phyloP scores from a whole-genome alignment of 2,329 filamentous ascomycete genomes.

The Tolypocladium cylindrosporum region DNA sequence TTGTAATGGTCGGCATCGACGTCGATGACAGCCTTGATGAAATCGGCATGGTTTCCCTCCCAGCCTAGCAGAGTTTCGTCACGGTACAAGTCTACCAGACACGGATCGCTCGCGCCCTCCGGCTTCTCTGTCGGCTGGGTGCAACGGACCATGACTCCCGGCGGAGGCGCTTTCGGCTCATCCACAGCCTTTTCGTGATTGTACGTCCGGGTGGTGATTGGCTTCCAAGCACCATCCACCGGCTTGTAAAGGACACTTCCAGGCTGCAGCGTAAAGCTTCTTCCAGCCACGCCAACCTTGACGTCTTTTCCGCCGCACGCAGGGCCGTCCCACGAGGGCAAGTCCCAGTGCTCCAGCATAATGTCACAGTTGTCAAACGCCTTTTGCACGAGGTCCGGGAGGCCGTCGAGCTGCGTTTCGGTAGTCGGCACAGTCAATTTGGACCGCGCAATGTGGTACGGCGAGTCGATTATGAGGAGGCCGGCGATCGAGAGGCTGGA shows the following conservation, averaged over 20 bases:
- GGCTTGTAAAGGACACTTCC: conserved; percentile 12
- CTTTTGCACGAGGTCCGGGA: conserved; percentile 16
- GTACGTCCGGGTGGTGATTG: conserved; percentile 3
- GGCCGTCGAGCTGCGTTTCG: conserved; percentile 8
- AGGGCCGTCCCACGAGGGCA: conserved; percentile 14
- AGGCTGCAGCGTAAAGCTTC: conserved; percentile 7
- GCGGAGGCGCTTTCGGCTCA: conserved; percentile 9
- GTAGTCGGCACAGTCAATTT: conserved; percentile 6
- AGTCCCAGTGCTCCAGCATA: conserved; percentile 18
- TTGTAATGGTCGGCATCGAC: conserved; percentile 15
- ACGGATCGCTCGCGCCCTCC: conserved; percentile 4
- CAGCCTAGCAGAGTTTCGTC: conserved; percentile 16
- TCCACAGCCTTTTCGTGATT: neutral
- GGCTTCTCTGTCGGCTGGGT: conserved; percentile 4
- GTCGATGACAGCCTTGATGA: conserved; percentile 18
- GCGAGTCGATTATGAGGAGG: conserved; percentile 18
- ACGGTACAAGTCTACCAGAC: conserved; percentile 15
- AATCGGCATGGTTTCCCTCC: conserved; percentile 14
- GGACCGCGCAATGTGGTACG: conserved; percentile 13
- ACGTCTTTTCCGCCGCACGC: conserved; percentile 4
- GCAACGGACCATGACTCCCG: conserved; percentile 14
- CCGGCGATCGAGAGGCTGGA: conserved; percentile 13
- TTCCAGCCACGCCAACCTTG: conserved; percentile 8
- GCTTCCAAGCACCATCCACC: conserved; percentile 8
- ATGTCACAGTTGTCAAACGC: conserved; percentile 19